phyloP scores from a whole-genome alignment of 1,284 basidiomycete genomes.

The Heliocybe sulcata region DNA sequence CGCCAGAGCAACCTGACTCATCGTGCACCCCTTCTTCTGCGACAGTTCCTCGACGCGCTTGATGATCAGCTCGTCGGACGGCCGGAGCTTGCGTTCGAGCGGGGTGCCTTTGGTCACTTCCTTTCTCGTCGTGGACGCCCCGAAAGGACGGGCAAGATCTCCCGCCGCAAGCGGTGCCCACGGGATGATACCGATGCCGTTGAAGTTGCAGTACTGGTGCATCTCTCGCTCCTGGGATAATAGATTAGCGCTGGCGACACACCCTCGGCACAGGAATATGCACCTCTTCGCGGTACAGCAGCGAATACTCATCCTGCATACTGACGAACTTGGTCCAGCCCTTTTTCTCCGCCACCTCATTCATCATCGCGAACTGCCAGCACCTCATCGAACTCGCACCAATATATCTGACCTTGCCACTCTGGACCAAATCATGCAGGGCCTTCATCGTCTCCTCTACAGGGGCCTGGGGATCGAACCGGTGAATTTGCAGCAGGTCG shows the following conservation, averaged over 20 bases:
- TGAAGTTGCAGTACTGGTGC: slow-evolving; percentile 35
- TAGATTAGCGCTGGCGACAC: too few relatives aligned
- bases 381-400: slow-evolving; percentile 28
- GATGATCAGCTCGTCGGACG: slow-evolving; percentile 28
- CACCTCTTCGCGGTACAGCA: slow-evolving; percentile 25
- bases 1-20: slow-evolving; percentile 33
- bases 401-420: slow-evolving; percentile 32
- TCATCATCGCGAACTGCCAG: slow-evolving; percentile 31
- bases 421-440: slow-evolving; percentile 30
- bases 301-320: slow-evolving; percentile 33
- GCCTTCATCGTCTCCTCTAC: slow-evolving; percentile 31
- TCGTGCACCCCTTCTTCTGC: slow-evolving; percentile 26
- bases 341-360: slow-evolving; percentile 27
- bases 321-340: slow-evolving; percentile 31
- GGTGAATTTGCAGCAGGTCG: slow-evolving; percentile 29
- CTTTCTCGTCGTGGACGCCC: slow-evolving; percentile 18
- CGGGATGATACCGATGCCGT: slow-evolving; percentile 38
- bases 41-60: slow-evolving; percentile 33
- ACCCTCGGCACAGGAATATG: not conserved
- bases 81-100: slow-evolving; percentile 19
- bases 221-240: slow-evolving; percentile 35
- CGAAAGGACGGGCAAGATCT: slow-evolving; percentile 29
- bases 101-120: slow-evolving; percentile 16
- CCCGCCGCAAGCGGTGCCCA: slow-evolving; percentile 33
- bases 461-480: slow-evolving; percentile 26